A percentile compares a stretch with the other conserved stretches of the same genome.
Conservation (phyloP, 2,329 filamentous ascomycete genomes). For the Aschersonia sp. region DNA sequence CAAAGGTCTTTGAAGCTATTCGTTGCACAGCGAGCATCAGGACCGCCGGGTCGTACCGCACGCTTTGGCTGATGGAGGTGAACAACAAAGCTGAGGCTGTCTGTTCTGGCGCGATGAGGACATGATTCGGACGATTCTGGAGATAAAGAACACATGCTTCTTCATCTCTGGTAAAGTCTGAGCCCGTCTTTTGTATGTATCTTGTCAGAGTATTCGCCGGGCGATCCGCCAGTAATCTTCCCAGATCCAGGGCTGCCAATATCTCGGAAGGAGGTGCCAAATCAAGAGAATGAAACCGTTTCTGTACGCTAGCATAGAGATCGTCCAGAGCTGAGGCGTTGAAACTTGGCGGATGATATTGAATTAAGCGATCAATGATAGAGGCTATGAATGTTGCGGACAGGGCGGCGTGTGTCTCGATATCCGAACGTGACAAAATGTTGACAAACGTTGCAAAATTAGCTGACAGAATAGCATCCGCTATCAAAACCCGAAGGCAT, state of each 20-base stretch:
- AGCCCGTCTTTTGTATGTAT: constrained; percentile 60
- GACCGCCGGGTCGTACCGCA: constrained; percentile 34
- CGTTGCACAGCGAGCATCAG: constrained; percentile 49
- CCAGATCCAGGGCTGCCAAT: constrained; percentile 54
- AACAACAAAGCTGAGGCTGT: constrained; percentile 67
- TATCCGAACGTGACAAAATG: constrained; percentile 51
- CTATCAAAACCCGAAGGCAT: constrained; percentile 27
- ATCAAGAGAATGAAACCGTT: constrained; percentile 53
- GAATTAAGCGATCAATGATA: constrained; percentile 74
- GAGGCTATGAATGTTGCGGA: constrained; percentile 57
- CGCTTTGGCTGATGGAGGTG: constrained; percentile 41
- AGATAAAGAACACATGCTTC: constrained; percentile 47
- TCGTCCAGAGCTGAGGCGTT: constrained; percentile 61
- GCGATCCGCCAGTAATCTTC: constrained; percentile 47
- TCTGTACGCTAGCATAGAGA: constrained; percentile 48
- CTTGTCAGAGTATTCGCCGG: constrained; percentile 43
- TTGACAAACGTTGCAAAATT: constrained; percentile 68
- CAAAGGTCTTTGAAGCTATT: constrained; percentile 48
- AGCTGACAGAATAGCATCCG: constrained; percentile 76
- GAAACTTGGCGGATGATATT: constrained; percentile 77
- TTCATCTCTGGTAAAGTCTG: constrained; percentile 59
- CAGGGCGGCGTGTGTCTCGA: constrained; percentile 51
- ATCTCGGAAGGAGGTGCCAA: constrained; percentile 55
- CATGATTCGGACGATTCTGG: constrained; percentile 33
- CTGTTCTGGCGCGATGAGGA: constrained; percentile 66